phyloP scores from a whole-genome alignment of 495 filamentous ascomycete genomes.

The Talaromyces stipitatus region DNA sequence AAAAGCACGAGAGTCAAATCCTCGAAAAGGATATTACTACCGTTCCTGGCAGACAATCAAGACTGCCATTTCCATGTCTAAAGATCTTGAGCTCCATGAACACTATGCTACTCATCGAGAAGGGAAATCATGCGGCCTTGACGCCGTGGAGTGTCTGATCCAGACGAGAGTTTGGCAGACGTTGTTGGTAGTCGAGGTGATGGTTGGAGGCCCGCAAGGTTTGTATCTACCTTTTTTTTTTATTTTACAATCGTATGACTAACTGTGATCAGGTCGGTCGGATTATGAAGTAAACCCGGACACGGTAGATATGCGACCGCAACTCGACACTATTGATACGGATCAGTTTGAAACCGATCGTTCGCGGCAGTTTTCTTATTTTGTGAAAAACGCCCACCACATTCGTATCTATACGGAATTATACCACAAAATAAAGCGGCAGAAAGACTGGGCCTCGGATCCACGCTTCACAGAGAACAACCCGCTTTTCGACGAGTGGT shows the following conservation, averaged over 20 bases:
- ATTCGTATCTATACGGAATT: slow-evolving; percentile 69
- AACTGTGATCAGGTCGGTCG: slow-evolving; percentile 53
- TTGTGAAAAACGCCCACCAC: slow-evolving; percentile 68
- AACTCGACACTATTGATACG: slow-evolving; percentile 51
- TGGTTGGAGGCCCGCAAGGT: slow-evolving; percentile 96
- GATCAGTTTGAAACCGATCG: slow-evolving; percentile 72
- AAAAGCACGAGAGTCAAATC: slow-evolving; percentile 85
- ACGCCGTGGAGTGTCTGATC: slow-evolving; percentile 65
- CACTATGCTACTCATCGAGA: slow-evolving; percentile 71
- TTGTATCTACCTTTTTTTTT: not conserved
- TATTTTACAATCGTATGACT: not conserved
- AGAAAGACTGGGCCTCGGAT: slow-evolving; percentile 85
- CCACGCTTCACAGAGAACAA: slow-evolving; percentile 76
- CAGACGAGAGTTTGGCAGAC: slow-evolving; percentile 90
- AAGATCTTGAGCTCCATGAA: slow-evolving; percentile 86
- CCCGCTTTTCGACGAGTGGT: slow-evolving; percentile 65
- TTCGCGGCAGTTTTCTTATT: slow-evolving; percentile 75
- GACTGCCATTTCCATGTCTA: slow-evolving; percentile 83
- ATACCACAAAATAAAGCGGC: slow-evolving; percentile 70
- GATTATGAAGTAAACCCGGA: slow-evolving; percentile 70
- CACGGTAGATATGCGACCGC: slow-evolving; percentile 69
- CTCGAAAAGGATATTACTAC: slow-evolving; percentile 93
- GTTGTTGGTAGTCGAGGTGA: slow-evolving; percentile 77
- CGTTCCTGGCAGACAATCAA: slow-evolving; percentile 97
- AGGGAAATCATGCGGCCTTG: slow-evolving; percentile 60